Percentiles rank a stretch among this genome's conserved stretches.
Conservation (phyloP, 2,329 filamentous ascomycete genomes). For the Polytolypa hystricis region DNA sequence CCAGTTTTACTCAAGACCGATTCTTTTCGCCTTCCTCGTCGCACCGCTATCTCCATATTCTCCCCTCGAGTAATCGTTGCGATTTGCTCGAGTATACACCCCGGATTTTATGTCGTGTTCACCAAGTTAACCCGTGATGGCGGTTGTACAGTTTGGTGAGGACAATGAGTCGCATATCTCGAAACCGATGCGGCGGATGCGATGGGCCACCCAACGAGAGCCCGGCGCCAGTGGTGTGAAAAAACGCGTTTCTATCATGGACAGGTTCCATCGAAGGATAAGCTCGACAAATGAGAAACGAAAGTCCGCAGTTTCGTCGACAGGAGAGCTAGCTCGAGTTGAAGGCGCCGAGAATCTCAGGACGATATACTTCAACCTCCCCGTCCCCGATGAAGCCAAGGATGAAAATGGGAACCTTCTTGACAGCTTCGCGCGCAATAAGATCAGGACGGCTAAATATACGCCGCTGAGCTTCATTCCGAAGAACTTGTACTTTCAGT, state of each 20-base stretch:
- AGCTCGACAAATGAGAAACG: slow-evolving; percentile 59
- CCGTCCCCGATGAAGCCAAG: slow-evolving; percentile 60
- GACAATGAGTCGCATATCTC: slow-evolving; percentile 37
- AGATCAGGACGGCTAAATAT: slow-evolving; percentile 96
- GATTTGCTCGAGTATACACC: no score
- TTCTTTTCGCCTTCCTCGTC: no score
- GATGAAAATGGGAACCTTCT: slow-evolving; percentile 71
- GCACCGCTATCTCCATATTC: neutral
- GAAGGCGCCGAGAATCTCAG: slow-evolving; percentile 33
- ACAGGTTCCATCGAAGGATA: slow-evolving; percentile 56
- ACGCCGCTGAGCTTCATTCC: slow-evolving; percentile 89
- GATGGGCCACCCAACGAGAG: slow-evolving; percentile 93
- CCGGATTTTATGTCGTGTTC: slow-evolving; percentile 9
- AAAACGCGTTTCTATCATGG: slow-evolving; percentile 75
- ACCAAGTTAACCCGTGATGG: slow-evolving; percentile 20
- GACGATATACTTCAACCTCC: slow-evolving; percentile 74
- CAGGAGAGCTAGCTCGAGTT: slow-evolving; percentile 8
- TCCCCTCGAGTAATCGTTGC: slow-evolving; percentile 5
- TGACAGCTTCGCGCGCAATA: slow-evolving; percentile 71
- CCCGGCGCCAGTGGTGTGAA: slow-evolving; percentile 60
- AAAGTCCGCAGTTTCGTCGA: slow-evolving; percentile 36
- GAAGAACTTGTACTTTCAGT: slow-evolving; percentile 95
- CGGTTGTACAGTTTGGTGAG: slow-evolving; percentile 26
- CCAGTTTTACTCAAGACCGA: no score
- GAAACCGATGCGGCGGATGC: slow-evolving; percentile 61